Evolutionary conservation across 345 rosid species (phyloP), one percentile per base, ranked within the genome.

Genomic region (Mercurialis annua): DNA sequence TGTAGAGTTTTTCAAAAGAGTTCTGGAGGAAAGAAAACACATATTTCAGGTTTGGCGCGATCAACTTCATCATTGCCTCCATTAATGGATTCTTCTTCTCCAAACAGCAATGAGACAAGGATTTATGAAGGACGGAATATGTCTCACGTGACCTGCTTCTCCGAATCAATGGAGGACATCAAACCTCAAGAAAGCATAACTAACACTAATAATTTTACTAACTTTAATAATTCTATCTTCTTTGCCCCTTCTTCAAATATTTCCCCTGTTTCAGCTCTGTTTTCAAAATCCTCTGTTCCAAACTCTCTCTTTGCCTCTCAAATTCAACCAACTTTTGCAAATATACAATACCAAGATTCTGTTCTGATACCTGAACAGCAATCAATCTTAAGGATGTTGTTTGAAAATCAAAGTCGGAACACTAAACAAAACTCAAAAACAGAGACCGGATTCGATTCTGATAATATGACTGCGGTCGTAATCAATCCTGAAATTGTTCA

Each of bases 1-100:
- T 87, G 89, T 54, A 88, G 96, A 72, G 83, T 85, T 15, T 87
- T 89, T 43, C 80, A 82, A 8, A 89, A 89, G 86, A 86, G 59
- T 42, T 33, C 73, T 0, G 84, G 81, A 17, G 92, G 89, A 6
- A 87, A 86, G 75, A 89, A 81, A 52, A 48, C 65, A n/a, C 70
- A 68, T 48, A 57, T 74, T 64, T 17, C 77, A 21, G 76, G 67
- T 27, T 61, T 73, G 44, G 26, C 23, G 24, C 38, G 59, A 44
- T 11, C 68, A n/a, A 77, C 64, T 66, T 64, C 77, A 5, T 33
- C 64, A 21, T 73, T 83, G 70, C 96, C 92, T 82, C 88, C 85
- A 54, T 57, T 89, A 49, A 81, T 77, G 86, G 96, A 89, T 73
- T 80, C 85, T 34, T 82, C 90, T 31, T 80, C 89, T 30, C 81